Evolutionary conservation across 2,329 filamentous ascomycete genomes (phyloP).

Genomic region (Trichoderma brevicompactum): DNA sequence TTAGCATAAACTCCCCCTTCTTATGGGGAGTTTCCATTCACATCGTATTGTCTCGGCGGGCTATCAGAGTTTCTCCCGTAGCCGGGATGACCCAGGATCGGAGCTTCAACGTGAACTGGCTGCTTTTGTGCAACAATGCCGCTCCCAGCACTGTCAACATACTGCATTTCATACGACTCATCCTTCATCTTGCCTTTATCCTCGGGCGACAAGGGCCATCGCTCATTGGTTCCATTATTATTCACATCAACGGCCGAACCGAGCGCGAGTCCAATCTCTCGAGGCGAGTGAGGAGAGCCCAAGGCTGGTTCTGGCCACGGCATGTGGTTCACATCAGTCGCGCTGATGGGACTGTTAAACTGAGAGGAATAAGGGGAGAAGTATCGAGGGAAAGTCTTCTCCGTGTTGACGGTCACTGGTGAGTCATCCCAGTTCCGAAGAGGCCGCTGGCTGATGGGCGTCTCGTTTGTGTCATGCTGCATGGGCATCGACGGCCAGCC

Average conservation of each 20-base stretch:
- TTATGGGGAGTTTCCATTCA: constrained; percentile 18
- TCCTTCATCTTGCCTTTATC: constrained; percentile 49
- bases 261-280: constrained; percentile 33
- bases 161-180: constrained; percentile 46
- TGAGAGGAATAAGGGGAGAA: constrained; percentile 65
- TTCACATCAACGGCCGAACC: constrained; percentile 26
- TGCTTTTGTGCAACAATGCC: constrained; percentile 20
- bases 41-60: constrained; percentile 33
- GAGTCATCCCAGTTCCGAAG: constrained; percentile 48
- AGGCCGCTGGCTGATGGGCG: constrained; percentile 38
- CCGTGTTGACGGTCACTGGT: constrained; percentile 50
- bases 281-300: constrained; percentile 16
- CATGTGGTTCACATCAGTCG: constrained; percentile 42
- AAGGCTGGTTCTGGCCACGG: constrained; percentile 44
- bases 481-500: constrained; percentile 49
- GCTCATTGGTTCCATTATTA: constrained; percentile 3
- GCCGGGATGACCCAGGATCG: constrained; percentile 53
- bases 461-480: constrained; percentile 37
- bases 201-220: constrained; percentile 36
- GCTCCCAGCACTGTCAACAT: constrained; percentile 40
- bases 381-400: constrained; percentile 51
- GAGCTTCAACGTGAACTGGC: constrained; percentile 42
- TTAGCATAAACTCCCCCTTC: neutral
- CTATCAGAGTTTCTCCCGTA: constrained; percentile 46
- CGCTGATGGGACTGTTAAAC: constrained; percentile 61